A percentile compares a stretch with the other conserved stretches of the same genome.
phyloP scores from a whole-genome alignment of 129 eudicot genomes.

The Smallanthus sonchifolius region DNA sequence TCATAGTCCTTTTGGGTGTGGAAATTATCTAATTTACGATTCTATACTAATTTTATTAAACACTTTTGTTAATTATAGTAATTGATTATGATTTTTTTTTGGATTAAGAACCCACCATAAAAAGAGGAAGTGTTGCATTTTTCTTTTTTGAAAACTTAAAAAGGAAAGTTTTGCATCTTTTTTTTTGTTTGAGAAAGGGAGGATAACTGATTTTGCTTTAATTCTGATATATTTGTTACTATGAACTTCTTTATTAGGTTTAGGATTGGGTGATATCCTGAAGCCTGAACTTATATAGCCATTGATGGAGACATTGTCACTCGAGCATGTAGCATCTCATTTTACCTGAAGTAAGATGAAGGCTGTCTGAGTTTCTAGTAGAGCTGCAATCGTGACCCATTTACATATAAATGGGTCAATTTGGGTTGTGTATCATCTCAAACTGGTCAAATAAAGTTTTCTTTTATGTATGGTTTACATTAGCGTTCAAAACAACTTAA shows the following conservation, averaged over 20 bases:
- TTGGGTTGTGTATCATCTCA: not conserved
- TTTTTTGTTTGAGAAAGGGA: not conserved
- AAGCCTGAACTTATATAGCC: slow-evolving; percentile 83
- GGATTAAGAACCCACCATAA: not conserved
- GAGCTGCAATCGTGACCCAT: too few relatives aligned
- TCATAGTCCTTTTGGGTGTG: not conserved
- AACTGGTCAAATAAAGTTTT: not conserved
- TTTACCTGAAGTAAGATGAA: slow-evolving; percentile 77
- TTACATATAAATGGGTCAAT: not conserved
- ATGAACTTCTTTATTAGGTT: slow-evolving; percentile 36
- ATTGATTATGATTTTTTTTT: not conserved
- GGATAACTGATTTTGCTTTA: not conserved
- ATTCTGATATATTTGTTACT: not conserved
- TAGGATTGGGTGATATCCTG: slow-evolving; percentile 89
- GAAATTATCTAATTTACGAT: not conserved
- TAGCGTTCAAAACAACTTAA: too few relatives aligned
- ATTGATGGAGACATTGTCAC: slow-evolving; percentile 56
- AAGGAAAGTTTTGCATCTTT: not conserved
- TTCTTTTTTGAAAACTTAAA: not conserved
- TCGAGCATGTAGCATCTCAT: slow-evolving; percentile 65
- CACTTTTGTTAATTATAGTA: not conserved
- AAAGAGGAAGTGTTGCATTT: slow-evolving; percentile 4
- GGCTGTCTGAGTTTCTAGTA: not conserved
- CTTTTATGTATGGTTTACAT: too few relatives aligned
- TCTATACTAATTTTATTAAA: not conserved